Conservation (phyloP, 1,284 basidiomycete genomes). For the Fomitopsis palustris region DNA sequence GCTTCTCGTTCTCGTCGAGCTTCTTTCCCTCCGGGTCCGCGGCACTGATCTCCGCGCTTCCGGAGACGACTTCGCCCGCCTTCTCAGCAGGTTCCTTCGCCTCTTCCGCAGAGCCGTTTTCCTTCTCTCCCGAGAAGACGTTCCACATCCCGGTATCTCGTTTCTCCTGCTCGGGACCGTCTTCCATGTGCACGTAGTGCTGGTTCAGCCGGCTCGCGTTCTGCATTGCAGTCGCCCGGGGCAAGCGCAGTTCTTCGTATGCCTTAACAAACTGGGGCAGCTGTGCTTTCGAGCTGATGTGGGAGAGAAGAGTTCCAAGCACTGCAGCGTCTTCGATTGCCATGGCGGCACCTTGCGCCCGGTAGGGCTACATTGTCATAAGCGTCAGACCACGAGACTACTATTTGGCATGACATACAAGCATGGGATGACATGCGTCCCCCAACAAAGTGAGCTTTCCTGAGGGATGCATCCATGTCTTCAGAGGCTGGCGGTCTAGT, state of each 20-base stretch:
- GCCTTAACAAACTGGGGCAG: slow-evolving; percentile 45
- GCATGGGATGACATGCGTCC: slow-evolving; percentile 60
- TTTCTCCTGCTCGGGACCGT: slow-evolving; percentile 48
- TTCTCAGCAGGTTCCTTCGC: background rate
- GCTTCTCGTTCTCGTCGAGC: slow-evolving; percentile 36
- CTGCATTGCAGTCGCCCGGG: slow-evolving; percentile 46
- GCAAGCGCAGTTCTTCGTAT: slow-evolving; percentile 47
- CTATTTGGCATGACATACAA: slow-evolving; percentile 35
- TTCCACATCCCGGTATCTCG: slow-evolving; percentile 34
- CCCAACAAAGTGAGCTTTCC: slow-evolving; percentile 49
- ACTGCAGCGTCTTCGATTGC: slow-evolving; percentile 67
- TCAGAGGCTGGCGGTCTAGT: slow-evolving; percentile 43
- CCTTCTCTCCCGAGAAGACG: background rate
- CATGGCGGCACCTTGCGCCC: slow-evolving; percentile 67
- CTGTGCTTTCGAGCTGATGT: slow-evolving; percentile 37
- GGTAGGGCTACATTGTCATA: slow-evolving; percentile 47
- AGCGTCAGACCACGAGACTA: background rate
- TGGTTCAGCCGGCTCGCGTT: slow-evolving; percentile 46
- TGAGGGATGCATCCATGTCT: slow-evolving; percentile 47
- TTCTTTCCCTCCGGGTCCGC: slow-evolving; percentile 25
- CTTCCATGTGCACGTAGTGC: slow-evolving; percentile 49
- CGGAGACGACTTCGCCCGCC: slow-evolving; percentile 23
- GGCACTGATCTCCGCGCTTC: slow-evolving; percentile 44
- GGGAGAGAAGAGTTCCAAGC: slow-evolving; percentile 55
- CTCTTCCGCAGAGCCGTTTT: background rate